Conservation (phyloP, 2,329 filamentous ascomycete species). For the Venturia aucupariae region DNA sequence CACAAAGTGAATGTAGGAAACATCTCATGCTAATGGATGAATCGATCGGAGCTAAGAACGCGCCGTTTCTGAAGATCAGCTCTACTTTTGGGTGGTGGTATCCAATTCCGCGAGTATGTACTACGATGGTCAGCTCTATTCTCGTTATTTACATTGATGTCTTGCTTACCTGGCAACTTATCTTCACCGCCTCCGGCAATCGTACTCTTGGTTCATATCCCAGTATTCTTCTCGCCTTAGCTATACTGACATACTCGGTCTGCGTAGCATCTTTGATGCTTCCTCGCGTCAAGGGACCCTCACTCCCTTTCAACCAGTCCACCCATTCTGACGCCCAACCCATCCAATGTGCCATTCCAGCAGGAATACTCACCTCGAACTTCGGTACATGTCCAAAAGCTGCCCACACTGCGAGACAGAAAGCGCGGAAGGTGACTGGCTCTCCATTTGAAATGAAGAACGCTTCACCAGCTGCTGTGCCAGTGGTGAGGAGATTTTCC, state of each 20-base stretch:
- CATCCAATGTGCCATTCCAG: conserved; percentile 36
- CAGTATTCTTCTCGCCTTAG: conserved; percentile 42
- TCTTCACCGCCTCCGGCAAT: conserved; percentile 41
- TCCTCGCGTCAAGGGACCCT: conserved; percentile 42
- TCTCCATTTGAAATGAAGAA: conserved; percentile 88
- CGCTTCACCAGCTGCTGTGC: conserved; percentile 59
- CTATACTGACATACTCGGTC: conserved; percentile 43
- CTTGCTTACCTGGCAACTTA: conserved; percentile 9
- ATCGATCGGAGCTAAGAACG: background rate
- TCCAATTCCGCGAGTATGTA: background rate
- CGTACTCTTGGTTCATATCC: conserved; percentile 44
- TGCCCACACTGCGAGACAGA: conserved; percentile 69
- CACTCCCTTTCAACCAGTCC: conserved; percentile 28
- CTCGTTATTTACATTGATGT: background rate
- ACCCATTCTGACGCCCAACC: conserved; percentile 35
- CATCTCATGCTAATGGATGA: background rate
- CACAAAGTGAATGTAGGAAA: background rate
- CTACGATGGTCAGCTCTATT: background rate
- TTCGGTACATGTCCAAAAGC: conserved; percentile 45
- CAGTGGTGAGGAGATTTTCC: conserved; percentile 57
- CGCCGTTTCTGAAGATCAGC: background rate
- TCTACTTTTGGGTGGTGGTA: background rate
- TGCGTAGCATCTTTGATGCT: conserved; percentile 47
- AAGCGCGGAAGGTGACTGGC: conserved; percentile 87
- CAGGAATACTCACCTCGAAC: conserved; percentile 41